Percentiles rank a stretch among this genome's conserved stretches.
phyloP scores from a whole-genome alignment of 306 rosid genomes.

The Geum urbanum region DNA sequence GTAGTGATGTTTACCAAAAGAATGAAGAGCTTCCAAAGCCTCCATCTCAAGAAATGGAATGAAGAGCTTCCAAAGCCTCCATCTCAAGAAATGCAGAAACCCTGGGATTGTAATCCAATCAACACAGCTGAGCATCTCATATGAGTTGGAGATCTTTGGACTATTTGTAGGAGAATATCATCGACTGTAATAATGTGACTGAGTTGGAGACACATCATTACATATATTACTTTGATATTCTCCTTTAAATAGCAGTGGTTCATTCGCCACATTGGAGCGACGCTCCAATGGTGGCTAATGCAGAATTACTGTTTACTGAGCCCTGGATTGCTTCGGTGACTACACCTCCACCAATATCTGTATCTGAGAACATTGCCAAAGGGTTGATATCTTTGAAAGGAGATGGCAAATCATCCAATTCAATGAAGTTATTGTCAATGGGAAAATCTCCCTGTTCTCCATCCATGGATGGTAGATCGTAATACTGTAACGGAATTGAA shows the following conservation, averaged over 20 bases:
- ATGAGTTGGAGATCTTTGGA: constrained; percentile 8
- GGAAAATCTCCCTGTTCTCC: background rate
- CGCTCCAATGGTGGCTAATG: constrained; percentile 18
- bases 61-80: constrained; percentile 5
- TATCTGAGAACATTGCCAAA: constrained; percentile 13
- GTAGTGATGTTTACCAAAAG: background rate
- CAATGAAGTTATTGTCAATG: constrained; percentile 13
- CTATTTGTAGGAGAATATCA: constrained; percentile 7
- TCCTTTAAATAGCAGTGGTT: constrained; percentile 5
- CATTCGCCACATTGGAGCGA: constrained; percentile 17
- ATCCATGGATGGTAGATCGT: background rate
- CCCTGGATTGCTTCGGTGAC: background rate
- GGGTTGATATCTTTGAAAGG: constrained; percentile 8
- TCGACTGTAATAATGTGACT: background rate
- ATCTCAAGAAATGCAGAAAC: constrained; percentile 23
- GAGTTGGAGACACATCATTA: background rate
- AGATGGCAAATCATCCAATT: background rate
- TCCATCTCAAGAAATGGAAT: constrained; percentile 23
- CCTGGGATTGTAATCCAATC: background rate
- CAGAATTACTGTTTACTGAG: constrained; percentile 21
- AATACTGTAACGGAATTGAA: background rate
- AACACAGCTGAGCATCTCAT: background rate
- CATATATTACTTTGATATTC: background rate
- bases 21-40: background rate
- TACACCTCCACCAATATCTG: constrained; percentile 9